Base-by-base conservation (phyloP, 2,329 filamentous ascomycete species). In the Penicillium sp. region DNA sequence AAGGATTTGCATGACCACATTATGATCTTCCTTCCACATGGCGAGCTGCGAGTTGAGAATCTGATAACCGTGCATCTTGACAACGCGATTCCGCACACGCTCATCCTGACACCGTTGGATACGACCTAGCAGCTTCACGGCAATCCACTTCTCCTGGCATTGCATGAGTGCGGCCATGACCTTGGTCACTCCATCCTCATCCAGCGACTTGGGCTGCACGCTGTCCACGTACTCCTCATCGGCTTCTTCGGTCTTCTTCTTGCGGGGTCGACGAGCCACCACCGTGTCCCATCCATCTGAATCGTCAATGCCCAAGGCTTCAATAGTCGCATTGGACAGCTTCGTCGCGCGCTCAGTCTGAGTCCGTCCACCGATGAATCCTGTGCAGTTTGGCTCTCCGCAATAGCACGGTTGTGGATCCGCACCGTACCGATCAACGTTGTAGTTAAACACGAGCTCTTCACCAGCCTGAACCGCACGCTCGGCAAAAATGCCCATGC, bases 121-220 rank as follows among this genome's bases (percentile, higher is more conserved):
- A 56, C 95, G 93, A 68, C 89, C 86, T 62, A 99, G 86, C 60
- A 99, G 83, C 80, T 98, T 98, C 79, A 97, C 93, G 2, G 92
- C 93, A 77, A 99, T 97, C 95, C 95, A 99, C 79, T 97, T 97
- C 83, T 99, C 95, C 79, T 97, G 96, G 84, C 92, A 97, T 77
- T 97, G 94, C 88, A 97, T 93, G 62, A 99, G 87, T 57, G 93
- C 90, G 26, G 94, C 93, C 92, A 97, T 97, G 77, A 97, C 92
- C 79, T 96, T 96, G 72, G 90, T 92, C 64, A 96, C 92, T 65
- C 91, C 92, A 62, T 90, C 87, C 72, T 95, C 91, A 67, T 92
- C 89, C 62, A 97, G 85, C 53, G 86, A 88, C 72, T 89, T 91
- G 56, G 91, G 89, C 76, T 94, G 87, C 63, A 96, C 85, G 76